Base-by-base conservation (phyloP, 805 yeast species). In the Cyberlindnera petersonii region DNA sequence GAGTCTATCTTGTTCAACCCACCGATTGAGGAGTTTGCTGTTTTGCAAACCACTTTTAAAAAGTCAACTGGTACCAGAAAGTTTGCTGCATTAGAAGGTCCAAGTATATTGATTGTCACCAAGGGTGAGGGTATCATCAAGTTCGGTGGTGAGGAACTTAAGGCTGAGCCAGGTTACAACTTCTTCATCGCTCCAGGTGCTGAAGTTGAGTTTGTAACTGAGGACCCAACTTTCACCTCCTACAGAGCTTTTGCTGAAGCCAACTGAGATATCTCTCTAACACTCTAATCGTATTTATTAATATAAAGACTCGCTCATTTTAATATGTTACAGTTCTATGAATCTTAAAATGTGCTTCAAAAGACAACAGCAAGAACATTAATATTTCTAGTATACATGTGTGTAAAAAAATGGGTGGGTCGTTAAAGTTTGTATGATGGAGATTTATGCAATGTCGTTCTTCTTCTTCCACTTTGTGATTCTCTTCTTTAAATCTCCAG, bases 21-120 rank as follows among this genome's bases (percentile, higher is more conserved):
- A 24, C 99, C 99, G 42, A 93, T 93, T 58, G 95, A 81, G 46
- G 99, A 93, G 69, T 93, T 93, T 57, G 74, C 96, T 5, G 97
- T 93, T n/a, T 72, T 93, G 56, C 88, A 86, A 65, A 82, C 91
- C 31, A 74, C 76, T 32, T 81, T 82, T 55, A 68, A 71, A 36
- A 59, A 65, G 28, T 58, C 70, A 9, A 74, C 72, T 31, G 69
- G 77, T 50, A 60, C 57, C 14, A 84, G 85, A 60, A 55, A 59
- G 26, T 73, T 81, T 52, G 74, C 77, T 37, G 78, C 69, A 6
- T 67, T 93, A 31, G 66, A 77, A 31, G 98, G 98, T 35, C 97
- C 98, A 49, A 85, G 95, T 34, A 82, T 93, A 50, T 61, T 88
- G 45, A 83, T 93, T 42, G 76, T 82, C 42, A 85, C 96, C 29